Percentiles rank a stretch among this genome's conserved stretches.
These are phyloP conservation scores for Pseudogymnoascus sp. DNA, from an alignment of 2,329 filamentous ascomycete species.

Conservation along the genomic window DNA sequence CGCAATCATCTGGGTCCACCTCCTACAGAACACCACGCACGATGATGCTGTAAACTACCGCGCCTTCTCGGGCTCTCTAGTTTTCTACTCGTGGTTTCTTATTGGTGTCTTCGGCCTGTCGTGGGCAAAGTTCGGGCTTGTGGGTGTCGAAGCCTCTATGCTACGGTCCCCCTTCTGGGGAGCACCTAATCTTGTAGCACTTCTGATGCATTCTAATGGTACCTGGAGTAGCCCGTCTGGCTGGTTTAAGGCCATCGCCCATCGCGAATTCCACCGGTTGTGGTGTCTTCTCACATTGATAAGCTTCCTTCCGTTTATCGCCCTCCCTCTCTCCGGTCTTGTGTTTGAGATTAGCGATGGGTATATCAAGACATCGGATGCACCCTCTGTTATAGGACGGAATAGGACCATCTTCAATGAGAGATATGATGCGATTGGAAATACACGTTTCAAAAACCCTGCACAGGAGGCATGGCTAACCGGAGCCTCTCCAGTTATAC, in stretches of 20 bases:
- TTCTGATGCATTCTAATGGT: neutral
- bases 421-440: neutral
- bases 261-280: neutral
- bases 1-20: neutral
- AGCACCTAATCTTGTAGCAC: neutral
- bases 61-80: neutral
- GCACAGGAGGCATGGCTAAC: neutral
- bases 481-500: neutral
- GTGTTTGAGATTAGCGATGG: neutral
- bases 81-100: slow-evolving; percentile 6
- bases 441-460: no score
- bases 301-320: neutral
- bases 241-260: neutral
- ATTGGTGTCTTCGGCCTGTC: neutral
- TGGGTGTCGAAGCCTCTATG: neutral
- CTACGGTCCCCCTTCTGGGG: neutral
- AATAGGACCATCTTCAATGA: neutral
- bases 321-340: neutral
- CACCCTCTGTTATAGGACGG: neutral
- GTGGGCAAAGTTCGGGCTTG: neutral
- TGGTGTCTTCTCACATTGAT: neutral
- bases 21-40: neutral
- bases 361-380: neutral
- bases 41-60: neutral
- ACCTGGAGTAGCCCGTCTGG: neutral